Conservation (phyloP, 148 eudicot species). For the Talinum fruticosum region DNA sequence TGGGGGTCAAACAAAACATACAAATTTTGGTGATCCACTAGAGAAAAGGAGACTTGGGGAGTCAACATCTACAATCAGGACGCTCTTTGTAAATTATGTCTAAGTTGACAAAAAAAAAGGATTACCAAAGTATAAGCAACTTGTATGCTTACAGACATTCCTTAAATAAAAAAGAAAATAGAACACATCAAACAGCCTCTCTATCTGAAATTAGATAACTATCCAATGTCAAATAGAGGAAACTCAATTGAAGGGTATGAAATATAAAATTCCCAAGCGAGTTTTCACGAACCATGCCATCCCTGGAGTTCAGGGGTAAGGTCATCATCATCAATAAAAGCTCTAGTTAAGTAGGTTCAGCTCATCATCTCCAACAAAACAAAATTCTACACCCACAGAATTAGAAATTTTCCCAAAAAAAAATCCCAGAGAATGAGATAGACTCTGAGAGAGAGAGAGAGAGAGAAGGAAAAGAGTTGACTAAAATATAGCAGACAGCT, state of each 20-base stretch:
- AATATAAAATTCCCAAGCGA: background rate
- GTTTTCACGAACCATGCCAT: background rate
- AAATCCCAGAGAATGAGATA: background rate
- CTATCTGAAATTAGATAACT: background rate
- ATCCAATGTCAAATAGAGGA: background rate
- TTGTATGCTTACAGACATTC: background rate
- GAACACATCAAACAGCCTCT: background rate
- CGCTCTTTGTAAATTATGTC: background rate
- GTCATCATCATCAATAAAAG: background rate
- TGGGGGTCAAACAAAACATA: background rate
- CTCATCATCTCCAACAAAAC: background rate
- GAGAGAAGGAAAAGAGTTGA: slow-evolving; percentile 1
- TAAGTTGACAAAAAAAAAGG: no score
- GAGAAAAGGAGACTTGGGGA: background rate
- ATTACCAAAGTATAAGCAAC: background rate
- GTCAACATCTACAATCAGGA: slow-evolving; percentile 10
- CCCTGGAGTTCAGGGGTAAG: background rate
- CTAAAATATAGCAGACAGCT: background rate
- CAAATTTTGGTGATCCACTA: slow-evolving; percentile 11
- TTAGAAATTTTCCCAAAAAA: background rate
- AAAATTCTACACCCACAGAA: background rate
- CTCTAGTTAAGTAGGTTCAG: background rate
- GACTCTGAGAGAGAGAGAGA: no score
- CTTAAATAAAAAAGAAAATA: background rate
- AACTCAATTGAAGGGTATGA: background rate